Base-by-base conservation (phyloP, 495 filamentous ascomycete species). In the Chaetomium cochliodes region DNA sequence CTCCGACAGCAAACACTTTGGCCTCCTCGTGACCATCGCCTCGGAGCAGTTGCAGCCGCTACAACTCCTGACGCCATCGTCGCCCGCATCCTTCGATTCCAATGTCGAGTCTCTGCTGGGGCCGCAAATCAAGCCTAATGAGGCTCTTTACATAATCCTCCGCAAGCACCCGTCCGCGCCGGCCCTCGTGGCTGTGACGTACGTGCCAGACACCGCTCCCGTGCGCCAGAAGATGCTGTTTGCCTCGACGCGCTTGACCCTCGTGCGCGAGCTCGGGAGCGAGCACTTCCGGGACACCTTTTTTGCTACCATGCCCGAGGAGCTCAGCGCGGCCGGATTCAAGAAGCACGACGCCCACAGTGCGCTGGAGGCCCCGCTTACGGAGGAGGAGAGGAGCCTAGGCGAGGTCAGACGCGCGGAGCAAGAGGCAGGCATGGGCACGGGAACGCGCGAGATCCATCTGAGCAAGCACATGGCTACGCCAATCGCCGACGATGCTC, bases 141-240 rank as follows among this genome's bases (percentile, higher is more conserved):
- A 85, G 53, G 88, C 93, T 2, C 84, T 91, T 68, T 98, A 96
- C 79, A 84, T 96, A 63, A 82, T 98, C 63, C 86, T 97, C 47
- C 89, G 93, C 6, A 86, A 87, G 37, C 83, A 87, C 63, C 73
- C 82, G 46, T 67, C 75, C 58, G 69, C 74, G 11, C 80, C 80
- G 4, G 80, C 81, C 61, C 87, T 94, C 65, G 76, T 92, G 58
- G 90, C 90, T 52, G 79, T 97, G 51, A 93, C 94, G 37, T 97
- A 96, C 73, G 90, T 98, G 51, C 94, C 94, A 4, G 91, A 92
- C 72, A 77, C 88, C 60, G 93, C 94, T 6, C 90, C 90, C 20
- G 94, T 98, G 46, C 88, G 94, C 47, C 89, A 93, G 68, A 98
- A 98, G 84, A 98, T 92, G 82, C 85, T 98, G 57, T 96, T 97